A percentile compares a stretch with the other conserved stretches of the same genome.
Conservation (phyloP, 257 asterid genomes). For the Solanum chilense region DNA sequence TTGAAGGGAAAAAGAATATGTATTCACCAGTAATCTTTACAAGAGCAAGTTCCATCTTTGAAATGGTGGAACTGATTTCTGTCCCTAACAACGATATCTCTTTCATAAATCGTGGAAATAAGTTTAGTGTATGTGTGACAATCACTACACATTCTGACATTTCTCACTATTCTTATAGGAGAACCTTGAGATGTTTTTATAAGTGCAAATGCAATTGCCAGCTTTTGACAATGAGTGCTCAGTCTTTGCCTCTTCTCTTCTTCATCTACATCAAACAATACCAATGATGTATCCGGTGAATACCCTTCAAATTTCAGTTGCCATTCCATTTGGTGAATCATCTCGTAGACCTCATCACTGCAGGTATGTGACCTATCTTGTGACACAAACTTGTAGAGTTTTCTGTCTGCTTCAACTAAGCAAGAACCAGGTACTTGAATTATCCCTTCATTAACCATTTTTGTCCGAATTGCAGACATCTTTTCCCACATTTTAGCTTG, state of each 20-base stretch:
- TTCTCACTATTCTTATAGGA: conserved; percentile 52
- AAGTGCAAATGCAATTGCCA: conserved; percentile 75
- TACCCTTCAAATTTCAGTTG: conserved; percentile 82
- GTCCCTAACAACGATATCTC: conserved; percentile 61
- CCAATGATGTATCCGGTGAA: conserved; percentile 46
- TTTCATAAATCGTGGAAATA: conserved; percentile 51
- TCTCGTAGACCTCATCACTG: conserved; percentile 36
- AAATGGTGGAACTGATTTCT: conserved; percentile 70
- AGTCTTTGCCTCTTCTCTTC: conserved; percentile 64
- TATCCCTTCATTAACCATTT: conserved; percentile 27
- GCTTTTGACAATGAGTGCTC: conserved; percentile 61
- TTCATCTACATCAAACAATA: conserved; percentile 51
- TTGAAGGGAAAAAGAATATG: neutral
- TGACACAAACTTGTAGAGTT: conserved; percentile 51
- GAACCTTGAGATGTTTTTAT: conserved; percentile 30
- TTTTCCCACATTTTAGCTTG: conserved; percentile 47
- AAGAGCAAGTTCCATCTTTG: conserved; percentile 67
- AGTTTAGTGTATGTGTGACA: conserved; percentile 66
- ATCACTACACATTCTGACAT: conserved; percentile 82
- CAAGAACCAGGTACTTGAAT: conserved; percentile 46
- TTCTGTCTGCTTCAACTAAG: conserved; percentile 39
- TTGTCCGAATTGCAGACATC: conserved; percentile 26
- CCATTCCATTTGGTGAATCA: conserved; percentile 91
- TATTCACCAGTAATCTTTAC: conserved; percentile 76
- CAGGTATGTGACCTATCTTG: conserved; percentile 38